phyloP scores from a whole-genome alignment of 768 basidiomycete genomes.

The Pleurotus ostreatus region DNA sequence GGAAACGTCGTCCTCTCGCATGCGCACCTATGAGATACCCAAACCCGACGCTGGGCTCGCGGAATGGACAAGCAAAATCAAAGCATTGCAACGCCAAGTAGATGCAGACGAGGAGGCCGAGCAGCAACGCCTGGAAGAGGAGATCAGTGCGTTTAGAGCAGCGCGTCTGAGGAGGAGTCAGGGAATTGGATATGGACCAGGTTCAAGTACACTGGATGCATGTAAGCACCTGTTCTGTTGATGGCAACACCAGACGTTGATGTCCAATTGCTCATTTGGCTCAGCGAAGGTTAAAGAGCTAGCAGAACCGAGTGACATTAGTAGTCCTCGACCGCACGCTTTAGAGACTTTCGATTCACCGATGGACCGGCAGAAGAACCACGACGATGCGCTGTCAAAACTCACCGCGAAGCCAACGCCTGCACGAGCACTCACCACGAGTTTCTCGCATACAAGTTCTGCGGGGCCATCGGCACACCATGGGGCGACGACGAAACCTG shows the following conservation, averaged over 20 bases:
- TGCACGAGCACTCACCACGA: slow-evolving; percentile 2
- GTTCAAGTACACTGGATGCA: slow-evolving; percentile 36
- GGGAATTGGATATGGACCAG: slow-evolving; percentile 25
- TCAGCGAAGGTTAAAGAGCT: slow-evolving; percentile 19
- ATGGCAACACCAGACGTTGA: neutral
- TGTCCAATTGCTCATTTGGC: neutral
- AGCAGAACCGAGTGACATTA: slow-evolving; percentile 17
- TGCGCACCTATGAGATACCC: slow-evolving; percentile 33
- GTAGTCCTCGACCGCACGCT: slow-evolving; percentile 12
- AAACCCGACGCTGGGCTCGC: slow-evolving; percentile 65
- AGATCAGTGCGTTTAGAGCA: slow-evolving; percentile 52
- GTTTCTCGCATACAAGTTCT: slow-evolving; percentile 6
- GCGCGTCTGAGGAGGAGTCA: slow-evolving; percentile 48
- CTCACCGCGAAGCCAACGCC: slow-evolving; percentile 30
- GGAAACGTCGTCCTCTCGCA: slow-evolving; percentile 9
- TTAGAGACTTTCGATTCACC: neutral
- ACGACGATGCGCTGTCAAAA: slow-evolving; percentile 43
- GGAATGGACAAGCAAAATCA: slow-evolving; percentile 81
- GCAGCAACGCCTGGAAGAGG: slow-evolving; percentile 61
- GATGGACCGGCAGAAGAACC: slow-evolving; percentile 35
- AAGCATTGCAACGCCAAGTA: slow-evolving; percentile 74
- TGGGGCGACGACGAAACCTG: slow-evolving; percentile 24
- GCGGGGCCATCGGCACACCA: slow-evolving; percentile 15
- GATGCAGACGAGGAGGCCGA: slow-evolving; percentile 81
- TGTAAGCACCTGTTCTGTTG: slow-evolving; percentile 31